These are phyloP conservation scores for Lactarius hengduanensis DNA, from an alignment of 768 basidiomycete genomes.

Conservation along the genomic window DNA sequence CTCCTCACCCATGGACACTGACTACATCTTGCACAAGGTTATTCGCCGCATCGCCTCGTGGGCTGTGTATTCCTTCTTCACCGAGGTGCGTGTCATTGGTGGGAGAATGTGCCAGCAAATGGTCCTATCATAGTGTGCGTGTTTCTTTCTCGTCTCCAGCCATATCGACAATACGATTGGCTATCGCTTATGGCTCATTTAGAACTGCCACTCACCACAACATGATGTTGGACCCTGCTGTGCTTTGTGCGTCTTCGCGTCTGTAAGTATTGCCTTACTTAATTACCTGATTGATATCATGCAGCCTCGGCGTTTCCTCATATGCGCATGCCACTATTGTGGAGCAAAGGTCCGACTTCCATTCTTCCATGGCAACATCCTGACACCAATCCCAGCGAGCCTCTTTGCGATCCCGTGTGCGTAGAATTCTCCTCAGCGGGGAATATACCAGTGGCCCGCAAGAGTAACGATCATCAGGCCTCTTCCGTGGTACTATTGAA, in stretches of 20 bases:
- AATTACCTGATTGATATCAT: slow-evolving; percentile 30
- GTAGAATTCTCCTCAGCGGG: slow-evolving; percentile 79
- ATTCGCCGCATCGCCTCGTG: slow-evolving; percentile 69
- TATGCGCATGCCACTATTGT: slow-evolving; percentile 77
- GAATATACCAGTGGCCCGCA: slow-evolving; percentile 97
- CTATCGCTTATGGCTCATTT: slow-evolving; percentile 26
- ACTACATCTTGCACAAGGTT: too few relatives aligned
- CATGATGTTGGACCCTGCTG: slow-evolving; percentile 87
- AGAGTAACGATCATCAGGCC: slow-evolving; percentile 86
- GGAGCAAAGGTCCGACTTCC: slow-evolving; percentile 77
- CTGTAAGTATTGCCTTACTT: slow-evolving; percentile 25
- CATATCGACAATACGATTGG: background rate
- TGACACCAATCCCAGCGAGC: slow-evolving; percentile 42
- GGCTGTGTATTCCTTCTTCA: slow-evolving; percentile 82
- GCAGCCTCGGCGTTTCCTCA: slow-evolving; percentile 82
- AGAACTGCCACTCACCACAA: slow-evolving; percentile 90
- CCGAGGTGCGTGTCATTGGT: slow-evolving; percentile 80
- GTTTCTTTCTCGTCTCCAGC: slow-evolving; percentile 8
- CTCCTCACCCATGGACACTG: slow-evolving; percentile 33
- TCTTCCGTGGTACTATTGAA: slow-evolving; percentile 89
- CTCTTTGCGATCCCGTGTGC: slow-evolving; percentile 75
- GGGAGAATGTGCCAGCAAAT: slow-evolving; percentile 83
- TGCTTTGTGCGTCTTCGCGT: slow-evolving; percentile 60
- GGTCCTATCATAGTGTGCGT: slow-evolving; percentile 94
- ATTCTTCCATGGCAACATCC: slow-evolving; percentile 24